Evolutionary conservation across 2,329 filamentous ascomycete genomes (phyloP).

Genomic region (Epichloe bromicola): DNA sequence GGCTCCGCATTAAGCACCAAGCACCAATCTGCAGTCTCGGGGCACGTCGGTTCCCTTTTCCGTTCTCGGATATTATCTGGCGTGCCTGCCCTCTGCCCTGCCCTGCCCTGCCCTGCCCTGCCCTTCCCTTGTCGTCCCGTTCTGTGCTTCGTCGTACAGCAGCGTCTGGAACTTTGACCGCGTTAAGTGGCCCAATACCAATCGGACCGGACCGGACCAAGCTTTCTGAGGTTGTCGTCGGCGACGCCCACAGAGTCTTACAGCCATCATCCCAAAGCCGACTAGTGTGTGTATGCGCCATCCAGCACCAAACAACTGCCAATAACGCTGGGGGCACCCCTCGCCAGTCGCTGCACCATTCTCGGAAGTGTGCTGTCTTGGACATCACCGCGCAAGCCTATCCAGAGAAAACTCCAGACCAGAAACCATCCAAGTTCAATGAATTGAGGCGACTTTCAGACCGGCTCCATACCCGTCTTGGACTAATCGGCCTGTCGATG

Average conservation of each 20-base stretch:
- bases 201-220: neutral
- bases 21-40: no score
- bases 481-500: neutral
- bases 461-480: neutral
- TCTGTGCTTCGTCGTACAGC: neutral
- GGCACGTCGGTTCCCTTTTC: neutral
- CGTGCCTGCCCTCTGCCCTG: neutral
- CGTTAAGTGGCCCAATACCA: neutral
- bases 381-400: neutral
- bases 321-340: neutral
- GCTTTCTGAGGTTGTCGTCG: no score
- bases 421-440: slow-evolving; percentile 1
- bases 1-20: no score
- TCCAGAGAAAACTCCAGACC: neutral
- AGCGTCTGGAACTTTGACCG: neutral
- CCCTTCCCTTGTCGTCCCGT: neutral
- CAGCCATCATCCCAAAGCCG: neutral
- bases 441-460: neutral
- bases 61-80: neutral
- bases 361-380: neutral
- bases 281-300: neutral
- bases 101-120: neutral
- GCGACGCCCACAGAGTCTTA: no score
- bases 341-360: neutral
- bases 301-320: neutral